These are phyloP conservation scores for Phaffia australis DNA, from an alignment of 768 basidiomycete species.

Conservation along the genomic window DNA sequence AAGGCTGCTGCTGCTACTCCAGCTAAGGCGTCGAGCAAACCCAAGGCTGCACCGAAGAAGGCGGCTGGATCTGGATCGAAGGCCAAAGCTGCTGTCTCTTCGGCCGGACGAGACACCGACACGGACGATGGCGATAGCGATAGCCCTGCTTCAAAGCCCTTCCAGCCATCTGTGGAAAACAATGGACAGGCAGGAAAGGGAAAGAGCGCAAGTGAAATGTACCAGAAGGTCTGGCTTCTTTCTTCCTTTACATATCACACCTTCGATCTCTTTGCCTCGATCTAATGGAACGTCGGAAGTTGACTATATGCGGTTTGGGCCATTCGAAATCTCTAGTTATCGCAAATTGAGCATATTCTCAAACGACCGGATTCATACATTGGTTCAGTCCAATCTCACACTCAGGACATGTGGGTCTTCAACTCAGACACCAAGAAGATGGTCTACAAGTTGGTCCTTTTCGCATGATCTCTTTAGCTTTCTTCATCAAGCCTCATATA, in stretches of 20 bases:
- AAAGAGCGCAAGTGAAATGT: constrained; percentile 83
- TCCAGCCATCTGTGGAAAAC: constrained; percentile 13
- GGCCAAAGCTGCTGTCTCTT: constrained; percentile 47
- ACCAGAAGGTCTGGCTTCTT: constrained; percentile 63
- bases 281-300: constrained; percentile 17
- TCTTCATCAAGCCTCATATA: background rate
- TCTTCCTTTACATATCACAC: background rate
- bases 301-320: constrained; percentile 6
- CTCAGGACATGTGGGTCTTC: constrained; percentile 86
- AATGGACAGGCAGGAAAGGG: constrained; percentile 39
- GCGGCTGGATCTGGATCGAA: constrained; percentile 10
- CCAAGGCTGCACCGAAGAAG: constrained; percentile 17
- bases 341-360: constrained; percentile 88
- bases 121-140: constrained; percentile 52
- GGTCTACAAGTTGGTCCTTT: constrained; percentile 57
- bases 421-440: constrained; percentile 75
- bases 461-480: background rate
- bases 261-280: constrained; percentile 3
- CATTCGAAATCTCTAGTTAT: constrained; percentile 49
- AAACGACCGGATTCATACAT: constrained; percentile 57
- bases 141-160: constrained; percentile 37
- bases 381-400: constrained; percentile 82
- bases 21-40: background rate
- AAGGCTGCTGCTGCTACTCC: background rate
- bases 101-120: constrained; percentile 33